Base-by-base conservation (phyloP, 1,284 basidiomycete genomes). In the Grifola frondosa region DNA sequence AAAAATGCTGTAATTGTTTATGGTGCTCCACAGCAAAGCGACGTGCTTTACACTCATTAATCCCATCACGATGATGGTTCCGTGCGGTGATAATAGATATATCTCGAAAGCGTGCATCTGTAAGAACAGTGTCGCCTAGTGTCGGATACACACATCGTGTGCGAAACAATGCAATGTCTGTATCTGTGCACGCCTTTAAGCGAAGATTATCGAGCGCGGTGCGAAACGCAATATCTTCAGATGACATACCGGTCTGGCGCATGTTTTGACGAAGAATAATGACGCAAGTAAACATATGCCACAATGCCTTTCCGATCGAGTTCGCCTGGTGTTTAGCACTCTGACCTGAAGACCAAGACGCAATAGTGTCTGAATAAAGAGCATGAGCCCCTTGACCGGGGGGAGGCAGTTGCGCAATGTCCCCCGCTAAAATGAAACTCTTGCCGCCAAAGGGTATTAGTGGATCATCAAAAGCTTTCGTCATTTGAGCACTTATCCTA, bases 121-220 rank as follows among this genome's bases (percentile, higher is more conserved):
- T 16, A 20, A 31, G 20, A 12, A n/a, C 20, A 23, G 5, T 11
- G 5, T 23, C 15, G 9, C 8, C 5, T 17, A 10, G 8, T 4
- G 11, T 7, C 52, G 50, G 8, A 53, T 50, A 62, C 28, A 30
- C 3, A 42, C 28, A n/a, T 13, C 58, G 13, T 4, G 50, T 52
- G 12, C 44, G 40, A 2, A 73, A 40, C 38, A 68, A 63, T 2
- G 12, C 22, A 6, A 71, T 48, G 40, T 73, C 67, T 6, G 56
- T 57, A 0, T 29, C 3, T 2, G 65, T 69, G 39, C 69, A 71
- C n/a, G n/a, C n/a, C n/a, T n/a, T n/a, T n/a, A n/a, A n/a, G n/a
- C n/a, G n/a, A n/a, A n/a, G 62, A 32, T 68, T 68, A 13, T 53
- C 56, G 1, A 72, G 36, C 1, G 62, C 59, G 0, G 23, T 50